Evolutionary conservation across 441 rosid species (phyloP).

Genomic region (Syzygium syzygioides): DNA sequence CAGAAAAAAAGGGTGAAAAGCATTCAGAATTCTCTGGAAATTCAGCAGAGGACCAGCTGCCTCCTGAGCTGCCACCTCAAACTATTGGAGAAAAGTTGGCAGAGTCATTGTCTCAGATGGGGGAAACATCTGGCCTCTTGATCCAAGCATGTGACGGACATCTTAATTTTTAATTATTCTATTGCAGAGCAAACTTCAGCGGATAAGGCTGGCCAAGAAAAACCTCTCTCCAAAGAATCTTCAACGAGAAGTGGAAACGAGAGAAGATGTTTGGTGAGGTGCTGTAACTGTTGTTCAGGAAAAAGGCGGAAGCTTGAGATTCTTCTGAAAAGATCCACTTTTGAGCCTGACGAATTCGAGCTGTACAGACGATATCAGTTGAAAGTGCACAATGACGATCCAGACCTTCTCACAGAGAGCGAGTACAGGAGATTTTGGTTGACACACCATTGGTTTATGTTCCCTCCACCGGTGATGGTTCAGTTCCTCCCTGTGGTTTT

Average conservation of each 20-base stretch:
- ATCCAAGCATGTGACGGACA: conserved; percentile 74
- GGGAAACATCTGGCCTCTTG: conserved; percentile 27
- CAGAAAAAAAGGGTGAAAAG: conserved; percentile 21
- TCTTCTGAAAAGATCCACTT: conserved; percentile 69
- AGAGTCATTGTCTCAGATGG: conserved; percentile 25
- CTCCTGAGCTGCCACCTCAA: conserved; percentile 25
- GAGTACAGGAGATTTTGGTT: conserved; percentile 68
- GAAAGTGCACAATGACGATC: conserved; percentile 70
- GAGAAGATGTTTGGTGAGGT: conserved; percentile 27
- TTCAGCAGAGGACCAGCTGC: conserved; percentile 18
- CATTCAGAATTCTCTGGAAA: neutral
- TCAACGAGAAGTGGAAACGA: conserved; percentile 25
- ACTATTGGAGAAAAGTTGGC: conserved; percentile 57
- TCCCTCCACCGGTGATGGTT: conserved; percentile 51
- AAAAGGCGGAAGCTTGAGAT: conserved; percentile 63
- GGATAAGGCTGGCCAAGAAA: conserved; percentile 22
- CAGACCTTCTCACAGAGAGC: conserved; percentile 46
- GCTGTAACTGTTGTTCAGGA: conserved; percentile 19
- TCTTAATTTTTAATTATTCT: conserved; percentile 48
- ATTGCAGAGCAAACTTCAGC: conserved; percentile 18
- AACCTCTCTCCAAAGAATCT: conserved; percentile 32
- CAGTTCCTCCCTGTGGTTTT: conserved; percentile 74
- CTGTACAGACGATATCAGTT: conserved; percentile 77
- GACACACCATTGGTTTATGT: conserved; percentile 79
- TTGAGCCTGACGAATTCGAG: conserved; percentile 74